Evolutionary conservation across 495 filamentous ascomycete genomes (phyloP).

Genomic region (Aspergillus sclerotiicarbonarius): DNA sequence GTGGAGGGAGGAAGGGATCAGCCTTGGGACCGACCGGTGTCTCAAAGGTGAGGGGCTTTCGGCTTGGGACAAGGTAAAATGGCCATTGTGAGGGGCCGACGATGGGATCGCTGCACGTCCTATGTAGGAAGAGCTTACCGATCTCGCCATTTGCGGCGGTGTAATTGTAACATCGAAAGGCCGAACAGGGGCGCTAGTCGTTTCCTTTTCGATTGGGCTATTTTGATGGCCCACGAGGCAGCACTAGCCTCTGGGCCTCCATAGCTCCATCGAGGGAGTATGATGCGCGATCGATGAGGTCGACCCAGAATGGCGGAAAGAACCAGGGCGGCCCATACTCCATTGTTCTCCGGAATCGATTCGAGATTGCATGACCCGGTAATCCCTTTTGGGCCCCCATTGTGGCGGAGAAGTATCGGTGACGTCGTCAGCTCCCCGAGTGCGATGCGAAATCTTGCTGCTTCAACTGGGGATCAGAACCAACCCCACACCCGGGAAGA

Average conservation of each 20-base stretch:
- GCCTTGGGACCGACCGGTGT: conserved; percentile 13
- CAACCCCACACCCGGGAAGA: conserved; percentile 10
- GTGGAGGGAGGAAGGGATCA: conserved; percentile 1
- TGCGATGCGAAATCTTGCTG: conserved; percentile 3
- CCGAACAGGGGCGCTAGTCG: background rate
- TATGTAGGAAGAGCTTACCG: background rate
- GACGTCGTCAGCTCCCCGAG: conserved; percentile 14
- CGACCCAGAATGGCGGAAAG: background rate
- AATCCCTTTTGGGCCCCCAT: conserved; percentile 2
- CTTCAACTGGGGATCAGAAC: conserved; percentile 1
- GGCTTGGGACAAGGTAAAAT: conserved; percentile 10
- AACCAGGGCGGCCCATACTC: background rate
- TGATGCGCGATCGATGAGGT: conserved; percentile 15
- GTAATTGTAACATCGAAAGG: background rate
- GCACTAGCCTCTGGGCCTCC: conserved; percentile 1
- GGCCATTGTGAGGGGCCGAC: background rate
- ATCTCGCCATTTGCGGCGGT: conserved; percentile 9
- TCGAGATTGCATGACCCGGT: conserved; percentile 1
- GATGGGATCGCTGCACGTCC: background rate
- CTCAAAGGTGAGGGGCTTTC: conserved; percentile 22
- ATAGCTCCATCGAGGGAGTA: background rate
- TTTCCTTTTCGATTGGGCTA: background rate
- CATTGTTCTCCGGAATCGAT: background rate
- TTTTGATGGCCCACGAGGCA: conserved; percentile 4
- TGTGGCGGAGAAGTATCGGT: conserved; percentile 4